These are phyloP conservation scores for Phylloporus sp. DNA, from an alignment of 768 basidiomycete species.

Conservation along the genomic window DNA sequence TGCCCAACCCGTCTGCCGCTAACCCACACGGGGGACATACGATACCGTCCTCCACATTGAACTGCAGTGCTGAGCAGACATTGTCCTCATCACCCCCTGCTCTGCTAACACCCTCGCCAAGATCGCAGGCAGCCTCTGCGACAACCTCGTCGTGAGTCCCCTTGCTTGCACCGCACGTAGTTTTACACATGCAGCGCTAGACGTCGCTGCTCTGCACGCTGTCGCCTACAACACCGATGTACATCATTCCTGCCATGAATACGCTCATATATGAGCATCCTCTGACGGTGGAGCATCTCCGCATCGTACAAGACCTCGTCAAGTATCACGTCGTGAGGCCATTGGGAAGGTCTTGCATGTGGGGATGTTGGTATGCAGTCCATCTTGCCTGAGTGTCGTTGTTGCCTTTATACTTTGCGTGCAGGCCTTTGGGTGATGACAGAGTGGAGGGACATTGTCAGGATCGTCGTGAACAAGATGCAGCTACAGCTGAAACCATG, in stretches of 20 bases:
- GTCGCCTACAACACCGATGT: constrained; percentile 79
- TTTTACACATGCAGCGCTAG: constrained; percentile 28
- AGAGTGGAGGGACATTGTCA: constrained; percentile 89
- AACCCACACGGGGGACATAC: constrained; percentile 52
- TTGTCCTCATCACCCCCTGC: constrained; percentile 93
- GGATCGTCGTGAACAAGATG: constrained; percentile 61
- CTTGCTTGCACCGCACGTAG: background rate
- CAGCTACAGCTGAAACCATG: constrained; percentile 17
- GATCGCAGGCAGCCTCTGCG: constrained; percentile 83
- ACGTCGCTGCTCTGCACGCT: constrained; percentile 83
- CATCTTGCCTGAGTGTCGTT: background rate
- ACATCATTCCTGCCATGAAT: constrained; percentile 97
- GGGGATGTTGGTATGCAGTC: constrained; percentile 75
- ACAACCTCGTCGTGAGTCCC: constrained; percentile 74
- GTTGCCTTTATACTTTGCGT: background rate
- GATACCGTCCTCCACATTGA: constrained; percentile 97
- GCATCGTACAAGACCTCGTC: constrained; percentile 68
- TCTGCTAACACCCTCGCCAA: constrained; percentile 95
- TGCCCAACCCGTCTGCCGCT: too few species aligned
- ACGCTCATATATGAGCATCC: constrained; percentile 97
- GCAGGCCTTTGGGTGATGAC: constrained; percentile 92
- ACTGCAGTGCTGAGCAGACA: constrained; percentile 88
- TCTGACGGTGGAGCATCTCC: constrained; percentile 80
- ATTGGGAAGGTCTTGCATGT: constrained; percentile 83
- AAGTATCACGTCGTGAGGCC: constrained; percentile 77